phyloP scores from a whole-genome alignment of 352 stramenopile genomes.

The Globisporangium canariense region DNA sequence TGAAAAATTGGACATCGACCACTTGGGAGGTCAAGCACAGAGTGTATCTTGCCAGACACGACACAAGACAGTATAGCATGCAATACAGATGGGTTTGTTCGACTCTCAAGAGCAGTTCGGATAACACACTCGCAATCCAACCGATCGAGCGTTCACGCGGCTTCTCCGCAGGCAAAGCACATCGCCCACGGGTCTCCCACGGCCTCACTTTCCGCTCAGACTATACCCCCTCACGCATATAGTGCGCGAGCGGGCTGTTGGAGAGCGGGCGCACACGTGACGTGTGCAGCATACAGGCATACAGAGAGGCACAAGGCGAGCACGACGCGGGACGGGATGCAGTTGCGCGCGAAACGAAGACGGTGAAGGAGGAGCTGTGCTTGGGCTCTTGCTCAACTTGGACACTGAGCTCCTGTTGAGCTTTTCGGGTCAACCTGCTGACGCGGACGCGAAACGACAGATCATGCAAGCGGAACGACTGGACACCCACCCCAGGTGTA shows the following conservation, averaged over 20 bases:
- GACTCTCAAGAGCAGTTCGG: conserved; percentile 32
- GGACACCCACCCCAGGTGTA: conserved; percentile 14
- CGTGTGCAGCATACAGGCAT: background rate
- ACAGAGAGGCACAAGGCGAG: background rate
- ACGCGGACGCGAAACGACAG: background rate
- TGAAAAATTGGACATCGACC: conserved; percentile 87
- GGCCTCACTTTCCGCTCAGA: conserved; percentile 66
- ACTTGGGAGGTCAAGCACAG: conserved; percentile 77
- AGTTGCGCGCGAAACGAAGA: background rate
- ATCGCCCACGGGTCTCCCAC: conserved; percentile 24
- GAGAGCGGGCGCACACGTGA: conserved; percentile 36
- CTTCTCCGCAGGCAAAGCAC: conserved; percentile 28
- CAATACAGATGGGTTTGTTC: conserved; percentile 24
- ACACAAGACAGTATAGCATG: conserved; percentile 14
- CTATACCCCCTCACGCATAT: conserved; percentile 74
- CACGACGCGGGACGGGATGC: background rate
- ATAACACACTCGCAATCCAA: conserved; percentile 14
- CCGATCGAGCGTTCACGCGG: conserved; percentile 28
- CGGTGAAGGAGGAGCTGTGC: background rate
- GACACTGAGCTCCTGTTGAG: conserved; percentile 8
- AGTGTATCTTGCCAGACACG: conserved; percentile 73
- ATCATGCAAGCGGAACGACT: conserved; percentile 26
- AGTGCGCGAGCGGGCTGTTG: conserved; percentile 58
- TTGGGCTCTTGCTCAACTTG: conserved; percentile 6
- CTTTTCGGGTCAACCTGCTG: background rate